Evolutionary conservation across 2,329 filamentous ascomycete species (phyloP).

Genomic region (Setomelanomma holmii): DNA sequence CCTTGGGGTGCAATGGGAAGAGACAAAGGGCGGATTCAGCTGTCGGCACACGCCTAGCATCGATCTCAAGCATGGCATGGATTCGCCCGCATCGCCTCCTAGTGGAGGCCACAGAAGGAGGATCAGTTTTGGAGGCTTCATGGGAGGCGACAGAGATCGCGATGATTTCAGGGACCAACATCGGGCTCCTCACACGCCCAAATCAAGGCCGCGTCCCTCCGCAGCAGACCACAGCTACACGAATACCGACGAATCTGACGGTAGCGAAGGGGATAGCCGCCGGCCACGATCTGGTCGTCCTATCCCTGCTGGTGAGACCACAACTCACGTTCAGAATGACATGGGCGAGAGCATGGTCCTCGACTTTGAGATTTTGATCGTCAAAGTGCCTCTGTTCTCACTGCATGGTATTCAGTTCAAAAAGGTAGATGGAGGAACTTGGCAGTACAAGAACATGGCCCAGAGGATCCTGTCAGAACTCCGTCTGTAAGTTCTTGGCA

Average conservation of each 20-base stretch:
- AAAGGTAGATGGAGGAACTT: slow-evolving; percentile 91
- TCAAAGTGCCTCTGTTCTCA: slow-evolving; percentile 92
- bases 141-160: slow-evolving; percentile 60
- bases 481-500: slow-evolving; percentile 73
- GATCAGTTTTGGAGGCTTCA: slow-evolving; percentile 82
- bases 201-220: slow-evolving; percentile 53
- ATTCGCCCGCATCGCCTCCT: slow-evolving; percentile 53
- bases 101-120: slow-evolving; percentile 75
- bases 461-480: slow-evolving; percentile 91
- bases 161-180: slow-evolving; percentile 74
- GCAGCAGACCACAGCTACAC: slow-evolving; percentile 76
- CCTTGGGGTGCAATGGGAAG: slow-evolving; percentile 86
- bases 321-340: slow-evolving; percentile 89
- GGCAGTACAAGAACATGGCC: slow-evolving; percentile 99
- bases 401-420: slow-evolving; percentile 98
- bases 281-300: slow-evolving; percentile 31
- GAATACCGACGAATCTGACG: slow-evolving; percentile 85
- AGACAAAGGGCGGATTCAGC: slow-evolving; percentile 92
- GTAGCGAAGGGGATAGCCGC: slow-evolving; percentile 65
- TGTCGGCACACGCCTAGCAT: slow-evolving; percentile 91
- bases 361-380: slow-evolving; percentile 94
- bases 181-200: slow-evolving; percentile 58
- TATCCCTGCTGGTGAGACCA: slow-evolving; percentile 79
- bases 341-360: slow-evolving; percentile 83
- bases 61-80: slow-evolving; percentile 76